A percentile compares a stretch with the other conserved stretches of the same genome.
These are phyloP conservation scores for Wickerhamiella spandovensis DNA, from an alignment of 805 yeast genomes.

Conservation along the genomic window DNA sequence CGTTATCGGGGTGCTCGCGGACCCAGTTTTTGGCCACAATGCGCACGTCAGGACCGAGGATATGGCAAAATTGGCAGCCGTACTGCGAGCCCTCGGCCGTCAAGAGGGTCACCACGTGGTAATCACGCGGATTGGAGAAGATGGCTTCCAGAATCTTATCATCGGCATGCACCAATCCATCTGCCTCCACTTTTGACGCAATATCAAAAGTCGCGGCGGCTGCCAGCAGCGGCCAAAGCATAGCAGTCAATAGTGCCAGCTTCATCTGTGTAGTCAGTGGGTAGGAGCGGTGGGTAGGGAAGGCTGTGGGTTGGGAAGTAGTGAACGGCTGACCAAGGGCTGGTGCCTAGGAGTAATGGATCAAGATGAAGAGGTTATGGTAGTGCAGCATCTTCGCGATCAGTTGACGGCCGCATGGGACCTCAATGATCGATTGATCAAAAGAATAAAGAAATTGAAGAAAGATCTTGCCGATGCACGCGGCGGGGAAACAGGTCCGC, in stretches of 20 bases:
- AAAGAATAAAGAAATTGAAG: neutral
- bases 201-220: neutral
- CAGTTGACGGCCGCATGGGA: neutral
- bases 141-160: conserved; percentile 29
- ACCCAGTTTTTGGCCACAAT: conserved; percentile 52
- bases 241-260: neutral
- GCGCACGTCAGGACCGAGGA: conserved; percentile 52
- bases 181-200: conserved; percentile 7
- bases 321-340: neutral
- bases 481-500: neutral
- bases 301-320: neutral
- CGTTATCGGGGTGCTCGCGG: conserved; percentile 36
- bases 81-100: conserved; percentile 64
- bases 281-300: too few species aligned
- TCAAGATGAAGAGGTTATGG: neutral
- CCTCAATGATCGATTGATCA: neutral
- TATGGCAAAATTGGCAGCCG: conserved; percentile 63
- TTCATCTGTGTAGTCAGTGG: too few species aligned
- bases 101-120: conserved; percentile 48
- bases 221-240: neutral
- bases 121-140: conserved; percentile 47
- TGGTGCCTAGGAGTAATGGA: neutral
- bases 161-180: conserved; percentile 18
- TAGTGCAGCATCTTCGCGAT: neutral
- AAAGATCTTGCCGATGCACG: neutral